Conservation (phyloP, 139 green algal genomes). For the Chlamydomonas sphaeroides region DNA sequence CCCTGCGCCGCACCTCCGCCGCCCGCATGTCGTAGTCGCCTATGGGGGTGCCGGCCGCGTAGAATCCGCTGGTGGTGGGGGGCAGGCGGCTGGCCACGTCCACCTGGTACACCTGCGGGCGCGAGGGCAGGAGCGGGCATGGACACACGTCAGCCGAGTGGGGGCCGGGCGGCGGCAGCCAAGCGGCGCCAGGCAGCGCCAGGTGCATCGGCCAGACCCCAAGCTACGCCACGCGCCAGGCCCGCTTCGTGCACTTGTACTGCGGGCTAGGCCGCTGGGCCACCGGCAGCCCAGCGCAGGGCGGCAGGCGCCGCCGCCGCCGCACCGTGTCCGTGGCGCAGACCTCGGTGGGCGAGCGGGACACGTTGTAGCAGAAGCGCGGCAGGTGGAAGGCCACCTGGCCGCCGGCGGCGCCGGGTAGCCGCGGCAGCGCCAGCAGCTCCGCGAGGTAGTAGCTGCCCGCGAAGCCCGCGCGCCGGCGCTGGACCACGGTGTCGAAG, state of each 20-base stretch:
- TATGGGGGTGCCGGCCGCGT: neutral
- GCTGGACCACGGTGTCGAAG: neutral
- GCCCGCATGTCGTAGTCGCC: conserved; percentile 3
- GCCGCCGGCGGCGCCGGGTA: too few relatives aligned
- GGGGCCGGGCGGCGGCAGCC: too few relatives aligned
- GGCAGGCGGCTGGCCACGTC: neutral
- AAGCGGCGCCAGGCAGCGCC: too few relatives aligned
- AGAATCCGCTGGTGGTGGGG: neutral
- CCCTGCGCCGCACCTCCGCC: too few relatives aligned
- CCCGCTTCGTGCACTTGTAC: too few relatives aligned
- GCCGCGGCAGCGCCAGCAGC: neutral
- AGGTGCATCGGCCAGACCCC: too few relatives aligned
- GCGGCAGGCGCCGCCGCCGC: too few relatives aligned
- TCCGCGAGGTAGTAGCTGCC: neutral
- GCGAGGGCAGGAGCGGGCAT: too few relatives aligned
- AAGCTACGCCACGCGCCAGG: too few relatives aligned
- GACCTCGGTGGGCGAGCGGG: neutral
- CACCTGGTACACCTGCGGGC: conserved; percentile 22
- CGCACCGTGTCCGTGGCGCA: neutral
- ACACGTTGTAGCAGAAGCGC: conserved; percentile 22
- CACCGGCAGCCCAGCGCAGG: too few relatives aligned
- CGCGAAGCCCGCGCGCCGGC: neutral
- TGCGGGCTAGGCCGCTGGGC: too few relatives aligned
- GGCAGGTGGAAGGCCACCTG: conserved; percentile 21
- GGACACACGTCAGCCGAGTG: too few relatives aligned